Conservation (phyloP, 192 early-diverging fungal genomes). For the Linnemannia elongata region DNA sequence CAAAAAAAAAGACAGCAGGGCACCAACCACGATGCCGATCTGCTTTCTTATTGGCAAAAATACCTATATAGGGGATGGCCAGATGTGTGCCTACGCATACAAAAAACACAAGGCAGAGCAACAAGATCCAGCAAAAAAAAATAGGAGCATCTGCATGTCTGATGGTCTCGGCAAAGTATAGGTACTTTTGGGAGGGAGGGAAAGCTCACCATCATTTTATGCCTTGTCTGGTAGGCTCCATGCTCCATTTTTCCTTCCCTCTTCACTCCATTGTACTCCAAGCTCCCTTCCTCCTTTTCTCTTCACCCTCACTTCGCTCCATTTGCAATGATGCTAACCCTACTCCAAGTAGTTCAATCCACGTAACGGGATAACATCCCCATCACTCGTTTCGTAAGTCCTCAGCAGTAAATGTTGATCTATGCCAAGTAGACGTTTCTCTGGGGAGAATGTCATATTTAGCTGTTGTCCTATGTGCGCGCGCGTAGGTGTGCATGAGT, state of each 20-base stretch:
- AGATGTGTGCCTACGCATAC: no score
- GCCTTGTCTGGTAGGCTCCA: constrained; percentile 1
- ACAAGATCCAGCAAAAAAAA: no score
- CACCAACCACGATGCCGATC: no score
- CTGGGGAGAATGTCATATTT: background rate
- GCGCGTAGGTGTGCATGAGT: background rate
- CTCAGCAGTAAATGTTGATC: background rate
- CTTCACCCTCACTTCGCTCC: background rate
- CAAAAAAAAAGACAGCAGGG: no score
- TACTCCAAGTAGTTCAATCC: background rate
- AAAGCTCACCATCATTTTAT: background rate
- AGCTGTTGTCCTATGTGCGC: background rate
- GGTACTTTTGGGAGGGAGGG: background rate
- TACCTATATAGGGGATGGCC: no score
- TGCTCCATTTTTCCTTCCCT: no score
- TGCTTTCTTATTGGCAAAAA: no score
- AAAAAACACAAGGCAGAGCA: no score
- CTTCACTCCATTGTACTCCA: background rate
- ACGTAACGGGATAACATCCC: background rate
- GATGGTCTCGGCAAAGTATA: no score
- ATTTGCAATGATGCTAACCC: background rate
- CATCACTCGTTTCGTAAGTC: background rate
- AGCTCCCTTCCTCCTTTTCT: background rate
- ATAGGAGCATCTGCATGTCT: no score
- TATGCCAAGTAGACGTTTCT: background rate